phyloP scores from a whole-genome alignment of 495 filamentous ascomycete species.

The Copromyces sp. region DNA sequence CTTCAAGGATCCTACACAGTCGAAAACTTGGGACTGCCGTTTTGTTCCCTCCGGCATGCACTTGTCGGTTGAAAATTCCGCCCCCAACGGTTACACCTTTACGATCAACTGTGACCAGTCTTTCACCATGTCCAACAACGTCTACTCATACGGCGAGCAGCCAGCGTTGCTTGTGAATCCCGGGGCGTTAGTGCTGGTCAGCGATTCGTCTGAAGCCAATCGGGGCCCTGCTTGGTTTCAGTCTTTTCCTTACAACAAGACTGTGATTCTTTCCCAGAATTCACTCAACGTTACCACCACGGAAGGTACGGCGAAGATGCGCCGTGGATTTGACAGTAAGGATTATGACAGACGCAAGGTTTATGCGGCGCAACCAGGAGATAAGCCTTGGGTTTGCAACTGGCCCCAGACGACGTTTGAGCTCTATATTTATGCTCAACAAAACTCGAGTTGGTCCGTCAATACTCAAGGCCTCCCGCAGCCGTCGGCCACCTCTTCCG shows the following conservation, averaged over 20 bases:
- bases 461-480: constrained; percentile 3
- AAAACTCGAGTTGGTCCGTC: constrained; percentile 35
- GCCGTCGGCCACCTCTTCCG: background rate
- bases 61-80: constrained; percentile 19
- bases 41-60: constrained; percentile 25
- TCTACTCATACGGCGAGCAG: constrained; percentile 63
- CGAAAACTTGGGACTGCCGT: constrained; percentile 60
- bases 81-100: constrained; percentile 21
- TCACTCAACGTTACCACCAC: constrained; percentile 25
- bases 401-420: constrained; percentile 80
- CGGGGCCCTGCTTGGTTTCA: constrained; percentile 72
- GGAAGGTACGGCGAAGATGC: constrained; percentile 8
- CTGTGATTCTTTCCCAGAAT: constrained; percentile 59
- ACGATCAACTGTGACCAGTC: constrained; percentile 25
- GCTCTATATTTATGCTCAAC: constrained; percentile 66
- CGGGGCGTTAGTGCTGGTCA: constrained; percentile 48
- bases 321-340: constrained; percentile 6
- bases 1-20: constrained; percentile 48
- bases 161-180: constrained; percentile 45
- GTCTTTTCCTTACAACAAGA: constrained; percentile 62
- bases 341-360: constrained; percentile 36
- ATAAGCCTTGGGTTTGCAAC: constrained; percentile 77
- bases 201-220: constrained; percentile 47
- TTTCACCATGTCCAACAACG: constrained; percentile 22
- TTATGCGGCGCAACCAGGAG: constrained; percentile 40